Base-by-base conservation (phyloP, 371 early-diverging fungal genomes). In the Basidiobolus heterosporus region DNA sequence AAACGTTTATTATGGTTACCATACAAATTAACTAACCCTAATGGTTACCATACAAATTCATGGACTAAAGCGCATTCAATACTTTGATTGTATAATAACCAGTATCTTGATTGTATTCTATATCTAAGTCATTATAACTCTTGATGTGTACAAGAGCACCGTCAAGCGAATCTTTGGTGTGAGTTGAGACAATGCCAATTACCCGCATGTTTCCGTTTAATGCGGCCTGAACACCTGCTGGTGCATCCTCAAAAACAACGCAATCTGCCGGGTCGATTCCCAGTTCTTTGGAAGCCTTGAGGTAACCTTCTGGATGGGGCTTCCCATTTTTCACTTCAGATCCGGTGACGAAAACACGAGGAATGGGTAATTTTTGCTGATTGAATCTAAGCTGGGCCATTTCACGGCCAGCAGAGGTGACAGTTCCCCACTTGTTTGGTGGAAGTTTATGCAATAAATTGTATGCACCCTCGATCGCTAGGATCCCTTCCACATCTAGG, bases 211-310 rank as follows among this genome's bases (percentile, higher is more conserved):
- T 30, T 9, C 30, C 30, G 30, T 30, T 30, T 9, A 30, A 30
- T 9, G 30, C 82, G 1, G 82, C 73, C 5, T 46, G 37, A 4
- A 76, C 65, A 4, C 76, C 82, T 0, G 76, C 72, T 11, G 67
- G 76, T 0, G 82, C 80, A 53, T 82, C 82, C 52, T 82, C 82
- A 64, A 80, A 77, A 3, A 80, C 82, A 13, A 82, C 49, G 48
- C 80, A 80, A 4, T 59, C 64, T 21, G 48, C 50, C 0, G 78
- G 57, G 22, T 70, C 64, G 3, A 58, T 42, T 0, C 65, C 63
- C 46, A 82, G 36, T 4, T 49, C 42, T 20, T 51, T 45, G 3
- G 80, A 74, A 0, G 69, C 71, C 17, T 49, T 39, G 41, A 70
- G 48, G 38, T 78, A 82, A 0, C 79, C 74, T 47, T 80, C 80